phyloP scores from a whole-genome alignment of 257 asterid species.

The Datura wrightii region DNA sequence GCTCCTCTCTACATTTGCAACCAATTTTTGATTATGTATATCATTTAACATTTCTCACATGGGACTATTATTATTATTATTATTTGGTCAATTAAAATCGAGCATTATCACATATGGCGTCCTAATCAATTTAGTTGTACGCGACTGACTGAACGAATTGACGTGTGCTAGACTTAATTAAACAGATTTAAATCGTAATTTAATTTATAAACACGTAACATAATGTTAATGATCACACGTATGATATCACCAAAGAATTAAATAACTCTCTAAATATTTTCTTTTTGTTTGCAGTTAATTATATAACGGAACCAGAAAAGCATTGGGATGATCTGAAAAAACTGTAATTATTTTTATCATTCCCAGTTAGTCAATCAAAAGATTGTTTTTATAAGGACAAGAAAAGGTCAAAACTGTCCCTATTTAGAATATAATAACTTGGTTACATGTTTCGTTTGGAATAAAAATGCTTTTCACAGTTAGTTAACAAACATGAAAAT shows the following conservation, averaged over 20 bases:
- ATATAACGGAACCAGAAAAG: background rate
- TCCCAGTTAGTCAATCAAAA: background rate
- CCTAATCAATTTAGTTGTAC: background rate
- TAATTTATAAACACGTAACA: background rate
- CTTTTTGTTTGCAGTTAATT: background rate
- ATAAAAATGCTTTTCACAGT: background rate
- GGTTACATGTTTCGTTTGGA: background rate
- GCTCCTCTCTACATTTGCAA: background rate
- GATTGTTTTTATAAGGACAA: background rate
- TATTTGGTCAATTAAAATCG: background rate
- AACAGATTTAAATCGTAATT: background rate
- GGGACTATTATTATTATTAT: background rate
- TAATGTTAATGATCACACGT: background rate
- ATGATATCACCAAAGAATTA: background rate
- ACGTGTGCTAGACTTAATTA: background rate
- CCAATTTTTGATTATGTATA: background rate
- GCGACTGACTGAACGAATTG: background rate
- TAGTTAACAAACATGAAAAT: background rate
- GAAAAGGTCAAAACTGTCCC: background rate
- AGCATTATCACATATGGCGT: background rate
- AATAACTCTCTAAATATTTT: background rate
- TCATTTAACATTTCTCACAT: background rate
- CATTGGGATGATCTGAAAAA: background rate
- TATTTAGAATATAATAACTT: background rate
- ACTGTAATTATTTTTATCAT: background rate